Evolutionary conservation across 1,139 yeast genomes (phyloP), one percentile per base, ranked within the genome.

Genomic region (Magnusiomyces paraingens): DNA sequence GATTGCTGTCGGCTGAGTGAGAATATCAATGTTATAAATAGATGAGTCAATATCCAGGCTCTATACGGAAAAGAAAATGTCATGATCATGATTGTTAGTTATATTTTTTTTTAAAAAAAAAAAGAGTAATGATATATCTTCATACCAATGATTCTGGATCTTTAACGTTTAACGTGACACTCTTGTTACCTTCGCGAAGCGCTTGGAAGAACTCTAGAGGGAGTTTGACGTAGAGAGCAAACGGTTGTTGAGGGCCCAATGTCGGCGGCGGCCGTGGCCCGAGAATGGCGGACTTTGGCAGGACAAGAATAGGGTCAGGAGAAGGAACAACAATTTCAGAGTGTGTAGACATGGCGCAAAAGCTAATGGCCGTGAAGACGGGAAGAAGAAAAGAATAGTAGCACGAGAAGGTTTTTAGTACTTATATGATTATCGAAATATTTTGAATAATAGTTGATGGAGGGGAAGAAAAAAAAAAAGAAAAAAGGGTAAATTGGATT

Each of bases 141-240:
- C 44, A 11, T 41, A 41, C 44, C 14, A 41, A 14, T 26, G 40
- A 22, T 17, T 32, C n/a, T 14, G 40, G 39, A 32, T 35, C 15
- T 32, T 10, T 8, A 46, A 46, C 10, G 20, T 29, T 17, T 36
- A 26, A 2, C 29, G 15, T 48, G 2, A 48, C 54, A 29, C 57
- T 50, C 44, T 60, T 60, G 20, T 54, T 48, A 15, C 54, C 45
- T 22, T 52, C 50, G 17, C 59, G 54, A 18, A 61, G 58, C 17
- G 61, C 57, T 15, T 60, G 59, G 11, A 67, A 51, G 6, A 64
- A 61, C 39, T 61, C 67, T 15, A 62, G 58, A 14, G 67, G 64
- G 52, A 68, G 62, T 55, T 63, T 65, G 50, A 68, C 55, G 47
- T 58, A 65, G 47, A 67, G 57, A 5, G 70, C 71, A 22, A 67